phyloP scores from a whole-genome alignment of 306 rosid genomes.

The Macrotyloma uniflorum region DNA sequence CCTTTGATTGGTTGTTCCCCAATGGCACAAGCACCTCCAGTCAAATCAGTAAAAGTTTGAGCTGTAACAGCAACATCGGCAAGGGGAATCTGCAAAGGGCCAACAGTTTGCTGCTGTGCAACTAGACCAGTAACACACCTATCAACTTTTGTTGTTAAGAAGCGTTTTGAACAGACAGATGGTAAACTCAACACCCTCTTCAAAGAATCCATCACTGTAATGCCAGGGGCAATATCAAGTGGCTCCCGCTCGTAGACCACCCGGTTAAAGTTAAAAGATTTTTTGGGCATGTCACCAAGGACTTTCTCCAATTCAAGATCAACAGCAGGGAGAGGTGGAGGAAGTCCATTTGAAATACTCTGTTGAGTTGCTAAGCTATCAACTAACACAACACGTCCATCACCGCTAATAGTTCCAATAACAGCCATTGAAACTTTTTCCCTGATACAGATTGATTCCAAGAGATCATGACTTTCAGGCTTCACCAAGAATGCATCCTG shows the following conservation, averaged over 20 bases:
- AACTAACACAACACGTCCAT: constrained; percentile 72
- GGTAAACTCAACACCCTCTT: constrained; percentile 85
- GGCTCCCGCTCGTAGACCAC: constrained; percentile 62
- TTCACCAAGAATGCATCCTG: constrained; percentile 90
- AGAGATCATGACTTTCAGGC: constrained; percentile 68
- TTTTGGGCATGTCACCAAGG: constrained; percentile 93
- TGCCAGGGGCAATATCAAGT: constrained; percentile 79
- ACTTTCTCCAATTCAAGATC: constrained; percentile 91
- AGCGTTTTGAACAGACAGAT: constrained; percentile 82
- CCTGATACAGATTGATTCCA: constrained; percentile 75
- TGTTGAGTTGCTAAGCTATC: constrained; percentile 66
- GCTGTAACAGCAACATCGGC: constrained; percentile 91
- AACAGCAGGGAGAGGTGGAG: constrained; percentile 76
- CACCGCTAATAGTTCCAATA: constrained; percentile 77
- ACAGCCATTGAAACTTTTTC: constrained; percentile 94
- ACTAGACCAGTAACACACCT: constrained; percentile 90
- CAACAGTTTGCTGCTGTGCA: constrained; percentile 94
- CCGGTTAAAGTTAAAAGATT: constrained; percentile 65
- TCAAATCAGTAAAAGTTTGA: constrained; percentile 68
- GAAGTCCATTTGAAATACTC: constrained; percentile 56
- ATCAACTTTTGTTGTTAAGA: constrained; percentile 78
- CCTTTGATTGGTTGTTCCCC: constrained; percentile 96
- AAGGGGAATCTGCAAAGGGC: constrained; percentile 85
- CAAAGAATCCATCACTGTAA: constrained; percentile 64
- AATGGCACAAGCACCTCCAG: constrained; percentile 93